Conservation (phyloP, 2,329 filamentous ascomycete genomes). For the Coniochaeta sp. region DNA sequence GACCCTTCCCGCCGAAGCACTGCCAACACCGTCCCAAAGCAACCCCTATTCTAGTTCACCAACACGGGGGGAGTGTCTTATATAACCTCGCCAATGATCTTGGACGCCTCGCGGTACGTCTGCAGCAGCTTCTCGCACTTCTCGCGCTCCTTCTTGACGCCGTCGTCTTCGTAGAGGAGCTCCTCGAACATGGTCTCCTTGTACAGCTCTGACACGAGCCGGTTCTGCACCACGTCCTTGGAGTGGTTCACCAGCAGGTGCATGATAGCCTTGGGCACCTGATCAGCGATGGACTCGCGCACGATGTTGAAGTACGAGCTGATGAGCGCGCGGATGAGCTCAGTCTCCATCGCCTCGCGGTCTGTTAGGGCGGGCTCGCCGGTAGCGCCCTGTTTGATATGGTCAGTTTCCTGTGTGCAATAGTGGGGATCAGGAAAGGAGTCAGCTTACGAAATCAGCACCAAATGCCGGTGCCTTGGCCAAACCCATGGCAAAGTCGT, state of each 20-base stretch:
- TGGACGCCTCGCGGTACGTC: slow-evolving; percentile 95
- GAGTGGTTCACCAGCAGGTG: slow-evolving; percentile 97
- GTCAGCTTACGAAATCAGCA: slow-evolving; percentile 51
- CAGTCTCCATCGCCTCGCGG: slow-evolving; percentile 93
- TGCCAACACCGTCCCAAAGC: not conserved
- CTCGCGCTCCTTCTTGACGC: slow-evolving; percentile 93
- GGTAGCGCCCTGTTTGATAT: slow-evolving; percentile 39
- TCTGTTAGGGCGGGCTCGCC: slow-evolving; percentile 87
- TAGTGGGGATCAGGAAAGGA: slow-evolving; percentile 6
- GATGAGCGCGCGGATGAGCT: slow-evolving; percentile 92
- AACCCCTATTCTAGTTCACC: not conserved
- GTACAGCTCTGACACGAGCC: slow-evolving; percentile 92
- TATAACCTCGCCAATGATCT: slow-evolving; percentile 95
- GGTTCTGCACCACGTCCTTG: slow-evolving; percentile 96
- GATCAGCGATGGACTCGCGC: slow-evolving; percentile 94
- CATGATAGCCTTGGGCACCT: slow-evolving; percentile 98
- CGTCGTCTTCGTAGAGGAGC: slow-evolving; percentile 93
- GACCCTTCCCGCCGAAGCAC: not conserved
- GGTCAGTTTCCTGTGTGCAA: slow-evolving; percentile 17
- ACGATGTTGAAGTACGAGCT: slow-evolving; percentile 99
- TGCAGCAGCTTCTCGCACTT: slow-evolving; percentile 95
- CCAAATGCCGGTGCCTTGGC: slow-evolving; percentile 28
- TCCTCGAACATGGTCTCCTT: slow-evolving; percentile 87
- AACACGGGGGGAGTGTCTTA: slow-evolving; percentile 34
- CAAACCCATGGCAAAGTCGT: slow-evolving; percentile 29